Percentiles rank a stretch among this genome's conserved stretches.
phyloP scores from a whole-genome alignment of 1,284 basidiomycete genomes.

The Jaminaea rosea region DNA sequence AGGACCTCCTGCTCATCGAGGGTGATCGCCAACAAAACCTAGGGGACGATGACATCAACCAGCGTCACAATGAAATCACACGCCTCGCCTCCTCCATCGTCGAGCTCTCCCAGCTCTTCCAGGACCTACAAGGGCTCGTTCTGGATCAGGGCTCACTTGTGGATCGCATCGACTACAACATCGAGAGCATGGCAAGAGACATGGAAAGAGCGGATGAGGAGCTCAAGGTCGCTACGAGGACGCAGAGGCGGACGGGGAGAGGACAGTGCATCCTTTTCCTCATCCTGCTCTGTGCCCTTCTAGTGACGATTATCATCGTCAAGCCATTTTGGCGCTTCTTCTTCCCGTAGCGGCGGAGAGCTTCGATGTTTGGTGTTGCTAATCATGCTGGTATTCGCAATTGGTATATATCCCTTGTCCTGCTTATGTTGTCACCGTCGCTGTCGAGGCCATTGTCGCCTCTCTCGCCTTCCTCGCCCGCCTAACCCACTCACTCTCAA shows the following conservation, averaged over 20 bases:
- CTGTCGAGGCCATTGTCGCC: too few species aligned
- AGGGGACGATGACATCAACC: conserved; percentile 16
- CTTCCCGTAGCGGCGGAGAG: too few species aligned
- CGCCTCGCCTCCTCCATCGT: background rate
- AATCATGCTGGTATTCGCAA: too few species aligned
- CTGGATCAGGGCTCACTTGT: conserved; percentile 96
- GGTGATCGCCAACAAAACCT: conserved; percentile 2
- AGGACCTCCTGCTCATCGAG: conserved; percentile 12
- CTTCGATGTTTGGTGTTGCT: too few species aligned
- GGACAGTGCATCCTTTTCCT: conserved; percentile 87
- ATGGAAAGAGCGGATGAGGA: conserved; percentile 77
- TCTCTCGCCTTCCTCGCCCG: too few species aligned
- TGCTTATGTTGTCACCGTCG: too few species aligned
- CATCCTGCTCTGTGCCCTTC: conserved; percentile 74
- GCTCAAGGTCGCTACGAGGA: conserved; percentile 71
- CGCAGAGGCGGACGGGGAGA: conserved; percentile 84
- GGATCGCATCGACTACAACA: conserved; percentile 94
- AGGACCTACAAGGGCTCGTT: conserved; percentile 81
- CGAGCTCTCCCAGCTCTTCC: conserved; percentile 62
- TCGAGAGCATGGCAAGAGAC: conserved; percentile 76
- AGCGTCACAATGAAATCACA: background rate
- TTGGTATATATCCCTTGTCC: too few species aligned
- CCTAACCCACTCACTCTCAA: too few species aligned
- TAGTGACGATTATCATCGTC: conserved; percentile 69
- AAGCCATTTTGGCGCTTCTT: conserved; percentile 13